These are phyloP conservation scores for Favolaschia claudopus DNA, from an alignment of 768 basidiomycete species.

Conservation along the genomic window DNA sequence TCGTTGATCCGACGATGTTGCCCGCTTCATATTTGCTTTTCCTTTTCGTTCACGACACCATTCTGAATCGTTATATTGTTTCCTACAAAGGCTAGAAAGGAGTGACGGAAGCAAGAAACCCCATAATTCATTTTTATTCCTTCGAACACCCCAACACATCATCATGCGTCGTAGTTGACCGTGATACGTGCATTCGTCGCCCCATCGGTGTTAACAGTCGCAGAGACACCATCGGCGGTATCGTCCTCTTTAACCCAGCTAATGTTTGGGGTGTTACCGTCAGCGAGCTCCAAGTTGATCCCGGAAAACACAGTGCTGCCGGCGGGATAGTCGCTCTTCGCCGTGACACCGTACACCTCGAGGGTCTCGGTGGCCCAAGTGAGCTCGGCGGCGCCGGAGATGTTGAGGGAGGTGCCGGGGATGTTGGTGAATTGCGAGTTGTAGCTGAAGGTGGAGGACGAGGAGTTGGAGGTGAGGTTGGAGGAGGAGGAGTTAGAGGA, in stretches of 20 bases:
- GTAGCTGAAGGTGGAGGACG: slow-evolving; percentile 14
- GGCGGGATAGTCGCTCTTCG: slow-evolving; percentile 12
- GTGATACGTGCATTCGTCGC: slow-evolving; percentile 18
- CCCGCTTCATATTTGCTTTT: too few relatives aligned
- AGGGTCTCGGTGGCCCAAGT: slow-evolving; percentile 27
- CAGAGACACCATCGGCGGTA: slow-evolving; percentile 14
- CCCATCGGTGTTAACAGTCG: slow-evolving; percentile 13
- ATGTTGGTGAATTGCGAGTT: slow-evolving; percentile 17
- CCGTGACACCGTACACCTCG: slow-evolving; percentile 18
- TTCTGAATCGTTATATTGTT: too few relatives aligned
- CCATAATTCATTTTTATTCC: too few relatives aligned
- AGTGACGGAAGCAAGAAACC: too few relatives aligned
- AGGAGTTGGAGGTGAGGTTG: slow-evolving; percentile 16
- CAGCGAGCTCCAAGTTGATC: slow-evolving; percentile 18
- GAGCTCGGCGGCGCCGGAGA: slow-evolving; percentile 14
- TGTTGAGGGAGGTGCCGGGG: slow-evolving; percentile 19
- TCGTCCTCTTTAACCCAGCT: slow-evolving; percentile 8
- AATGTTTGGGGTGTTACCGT: slow-evolving; percentile 7
- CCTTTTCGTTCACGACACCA: too few relatives aligned
- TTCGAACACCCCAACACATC: too few relatives aligned
- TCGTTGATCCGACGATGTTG: too few relatives aligned
- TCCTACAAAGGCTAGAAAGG: too few relatives aligned
- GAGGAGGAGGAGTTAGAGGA: slow-evolving; percentile 6
- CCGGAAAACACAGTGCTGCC: slow-evolving; percentile 18
- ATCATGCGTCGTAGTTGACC: too few relatives aligned